phyloP scores from a whole-genome alignment of 2,329 filamentous ascomycete genomes.

The Fusarium coicis region DNA sequence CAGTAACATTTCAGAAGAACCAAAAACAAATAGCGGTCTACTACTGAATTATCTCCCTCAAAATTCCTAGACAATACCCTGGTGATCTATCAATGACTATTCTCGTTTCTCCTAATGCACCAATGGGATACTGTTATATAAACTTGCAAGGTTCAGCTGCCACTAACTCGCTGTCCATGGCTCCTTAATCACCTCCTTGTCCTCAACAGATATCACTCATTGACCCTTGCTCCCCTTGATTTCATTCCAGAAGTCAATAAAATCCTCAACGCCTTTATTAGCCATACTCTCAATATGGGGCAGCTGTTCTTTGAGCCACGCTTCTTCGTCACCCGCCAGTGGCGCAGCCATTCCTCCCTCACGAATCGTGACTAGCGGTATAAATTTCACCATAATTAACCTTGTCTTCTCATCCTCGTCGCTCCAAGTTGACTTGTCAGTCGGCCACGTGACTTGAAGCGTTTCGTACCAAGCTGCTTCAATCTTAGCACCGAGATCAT shows the following conservation, averaged over 20 bases:
- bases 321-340: slow-evolving; percentile 28
- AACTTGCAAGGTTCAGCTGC: not conserved
- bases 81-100: too few species aligned
- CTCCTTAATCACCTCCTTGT: too few species aligned
- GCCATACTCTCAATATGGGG: slow-evolving; percentile 28
- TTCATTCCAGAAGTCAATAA: slow-evolving; percentile 9
- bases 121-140: not conserved
- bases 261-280: slow-evolving; percentile 13
- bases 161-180: too few species aligned
- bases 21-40: too few species aligned
- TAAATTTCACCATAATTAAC: slow-evolving; percentile 25
- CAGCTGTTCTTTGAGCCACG: slow-evolving; percentile 22
- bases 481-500: slow-evolving; percentile 18
- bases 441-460: not conserved
- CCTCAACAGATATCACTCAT: not conserved
- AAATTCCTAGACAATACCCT: too few species aligned
- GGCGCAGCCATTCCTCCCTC: slow-evolving; percentile 36
- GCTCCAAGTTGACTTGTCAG: not conserved
- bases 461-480: slow-evolving; percentile 23
- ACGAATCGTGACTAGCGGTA: slow-evolving; percentile 28
- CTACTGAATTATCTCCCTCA: too few species aligned
- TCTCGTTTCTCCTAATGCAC: not conserved
- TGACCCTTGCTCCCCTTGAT: not conserved
- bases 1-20: too few species aligned
- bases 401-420: slow-evolving; percentile 4